A percentile compares a stretch with the other conserved stretches of the same genome.
phyloP scores from a whole-genome alignment of 140 eudicot species.

The Stevia rebaudiana region DNA sequence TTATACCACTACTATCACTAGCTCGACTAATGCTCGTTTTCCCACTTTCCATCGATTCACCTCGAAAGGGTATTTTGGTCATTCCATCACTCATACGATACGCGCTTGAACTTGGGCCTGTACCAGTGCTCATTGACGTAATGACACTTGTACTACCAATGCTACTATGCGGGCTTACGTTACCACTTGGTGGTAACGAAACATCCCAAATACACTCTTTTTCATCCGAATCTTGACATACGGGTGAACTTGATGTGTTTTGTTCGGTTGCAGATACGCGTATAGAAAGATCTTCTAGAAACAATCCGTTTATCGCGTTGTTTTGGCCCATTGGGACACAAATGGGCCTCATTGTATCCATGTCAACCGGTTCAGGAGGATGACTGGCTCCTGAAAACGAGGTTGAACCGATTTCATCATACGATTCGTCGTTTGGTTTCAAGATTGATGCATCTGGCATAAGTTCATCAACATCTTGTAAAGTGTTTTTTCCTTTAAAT shows the following conservation, averaged over 20 bases:
- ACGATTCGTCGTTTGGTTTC: slow-evolving; percentile 46
- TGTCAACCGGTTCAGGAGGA: slow-evolving; percentile 85
- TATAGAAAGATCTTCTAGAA: slow-evolving; percentile 63
- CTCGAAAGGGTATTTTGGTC: slow-evolving; percentile 53
- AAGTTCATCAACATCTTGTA: slow-evolving; percentile 46
- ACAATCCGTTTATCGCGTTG: slow-evolving; percentile 59
- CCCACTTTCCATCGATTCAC: slow-evolving; percentile 68
- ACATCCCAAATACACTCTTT: slow-evolving; percentile 93
- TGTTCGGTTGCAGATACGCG: slow-evolving; percentile 49
- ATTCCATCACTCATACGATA: slow-evolving; percentile 70
- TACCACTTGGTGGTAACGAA: slow-evolving; percentile 93
- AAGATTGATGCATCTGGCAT: slow-evolving; percentile 43
- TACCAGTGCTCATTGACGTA: slow-evolving; percentile 68
- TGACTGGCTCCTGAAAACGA: slow-evolving; percentile 91
- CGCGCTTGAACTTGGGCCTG: slow-evolving; percentile 42
- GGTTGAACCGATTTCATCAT: slow-evolving; percentile 55
- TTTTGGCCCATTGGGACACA: slow-evolving; percentile 66
- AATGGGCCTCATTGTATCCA: slow-evolving; percentile 67
- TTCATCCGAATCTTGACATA: slow-evolving; percentile 49
- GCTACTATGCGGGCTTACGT: slow-evolving; percentile 87
- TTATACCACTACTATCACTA: slow-evolving; percentile 88
- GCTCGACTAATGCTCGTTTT: slow-evolving; percentile 82
- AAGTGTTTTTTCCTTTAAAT: slow-evolving; percentile 52
- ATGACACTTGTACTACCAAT: slow-evolving; percentile 51
- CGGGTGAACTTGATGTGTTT: slow-evolving; percentile 34